A percentile compares a stretch with the other conserved stretches of the same genome.
Evolutionary conservation across 1,284 basidiomycete genomes (phyloP).

Genomic region (Irpex rosettiformis): DNA sequence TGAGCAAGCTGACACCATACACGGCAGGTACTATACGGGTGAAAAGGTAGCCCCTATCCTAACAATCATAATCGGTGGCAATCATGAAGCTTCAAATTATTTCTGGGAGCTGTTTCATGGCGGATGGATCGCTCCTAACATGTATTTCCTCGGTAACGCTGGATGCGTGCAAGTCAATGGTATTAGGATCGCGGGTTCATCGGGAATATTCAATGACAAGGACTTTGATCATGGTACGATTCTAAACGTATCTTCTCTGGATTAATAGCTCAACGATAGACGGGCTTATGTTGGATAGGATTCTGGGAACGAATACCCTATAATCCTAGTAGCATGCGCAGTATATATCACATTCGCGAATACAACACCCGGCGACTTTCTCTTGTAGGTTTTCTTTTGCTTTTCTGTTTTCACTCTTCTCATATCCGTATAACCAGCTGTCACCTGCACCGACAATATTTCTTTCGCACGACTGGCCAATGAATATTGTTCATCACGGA

Average conservation of each 20-base stretch:
- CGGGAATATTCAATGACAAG: constrained; percentile 87
- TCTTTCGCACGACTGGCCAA: constrained; percentile 97
- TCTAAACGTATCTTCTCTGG: background rate
- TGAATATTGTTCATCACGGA: constrained; percentile 81
- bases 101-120: constrained; percentile 97
- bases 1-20: no score
- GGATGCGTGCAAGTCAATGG: constrained; percentile 89
- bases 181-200: constrained; percentile 83
- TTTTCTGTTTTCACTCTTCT: background rate
- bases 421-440: constrained; percentile 37
- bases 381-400: constrained; percentile 48
- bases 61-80: constrained; percentile 96
- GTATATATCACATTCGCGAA: constrained; percentile 89
- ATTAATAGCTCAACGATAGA: background rate
- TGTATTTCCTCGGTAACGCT: constrained; percentile 94
- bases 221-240: constrained; percentile 75
- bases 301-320: constrained; percentile 72
- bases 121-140: constrained; percentile 95
- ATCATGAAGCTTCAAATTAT: constrained; percentile 97
- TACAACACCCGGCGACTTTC: constrained; percentile 82
- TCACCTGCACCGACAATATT: constrained; percentile 64
- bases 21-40: constrained; percentile 84
- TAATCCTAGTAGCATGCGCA: constrained; percentile 68
- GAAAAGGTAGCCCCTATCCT: constrained; percentile 79
- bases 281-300: constrained; percentile 38